Base-by-base conservation (phyloP, 805 yeast species). In the Debaryomyces prosopidis region DNA sequence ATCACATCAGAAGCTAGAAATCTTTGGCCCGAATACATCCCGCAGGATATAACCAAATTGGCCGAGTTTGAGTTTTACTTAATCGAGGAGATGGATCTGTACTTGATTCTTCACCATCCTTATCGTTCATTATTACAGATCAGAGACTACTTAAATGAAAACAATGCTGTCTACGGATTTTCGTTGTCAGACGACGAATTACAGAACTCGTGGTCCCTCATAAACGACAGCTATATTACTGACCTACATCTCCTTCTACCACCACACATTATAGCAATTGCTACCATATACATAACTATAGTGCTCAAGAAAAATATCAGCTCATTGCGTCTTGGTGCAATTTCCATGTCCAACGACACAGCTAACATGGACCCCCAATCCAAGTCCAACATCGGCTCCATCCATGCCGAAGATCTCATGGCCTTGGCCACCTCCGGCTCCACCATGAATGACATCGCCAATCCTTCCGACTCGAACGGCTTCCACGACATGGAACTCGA, bases 11-110 rank as follows among this genome's bases (percentile, higher is more conserved):
- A 92, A 60, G 94, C 97, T 1, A 69, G 96, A 43, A 85, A 85
- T 32, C 68, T 89, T 33, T 92, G 98, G 98, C 97, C 98, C 0
- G 97, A 91, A 58, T 89, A 84, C 57, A 85, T 92, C 31, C 96
- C 97, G 0, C 89, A 87, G 47, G 98, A 92, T 62, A 81, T 90
- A 14, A 85, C 96, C 23, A 89, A 88, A 58, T 73, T 94, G 12
- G 97, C 98, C 0, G 98, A 94, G 61, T 88, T 95, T 66, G 99
- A 94, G 66, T 94, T 94, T 62, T 94, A 92, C 60, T 64, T 94
- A 36, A 84, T 94, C 15, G 97, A 90, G 57, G 98, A 91, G 62
- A 73, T 94, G 67, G 81, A 86, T 58, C 75, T 86, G 65, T 85
- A 75, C 57, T 57, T 87, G 49, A 72, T 85, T n/a, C 74, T 86